Evolutionary conservation across 306 rosid species (phyloP), one percentile per base, ranked within the genome.

Genomic region (Rosa multiflora): DNA sequence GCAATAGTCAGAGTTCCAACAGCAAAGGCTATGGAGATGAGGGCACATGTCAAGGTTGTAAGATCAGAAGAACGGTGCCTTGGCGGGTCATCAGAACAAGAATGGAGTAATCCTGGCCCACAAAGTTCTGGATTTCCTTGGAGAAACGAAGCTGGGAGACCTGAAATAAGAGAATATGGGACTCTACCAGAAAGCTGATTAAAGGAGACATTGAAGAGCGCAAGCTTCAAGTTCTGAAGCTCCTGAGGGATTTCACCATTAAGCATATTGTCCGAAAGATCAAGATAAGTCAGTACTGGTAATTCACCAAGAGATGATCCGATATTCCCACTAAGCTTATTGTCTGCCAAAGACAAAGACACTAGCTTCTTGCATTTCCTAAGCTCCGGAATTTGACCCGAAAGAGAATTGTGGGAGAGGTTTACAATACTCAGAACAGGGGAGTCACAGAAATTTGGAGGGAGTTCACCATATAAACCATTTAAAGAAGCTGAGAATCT

Each of bases 401-500:
- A 95, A 78, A 95, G 94, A 2, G 87, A 89, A 83, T 95, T 95
- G 70, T 88, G 97, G 58, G 99, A 95, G 78, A 95, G 89, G 35
- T 95, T 95, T 23, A 95, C 82, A 67, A 95, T 95, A 71, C 99
- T 95, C 99, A 95, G 93, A 69, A 91, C 91, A n/a, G 98, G 99
- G 0, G 99, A 95, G 71, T 92, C 98, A 80, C 99, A 95, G 75
- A 95, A 92, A 56, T 89, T 93, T 5, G 88, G 86, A 64, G 97
- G 98, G 76, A 95, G 81, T 77, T 90, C 88, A 81, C 98, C 99
- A 79, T 90, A 81, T 74, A 95, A 88, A 72, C 72, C 76, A 63
- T 95, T 95, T 11, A 93, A 86, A 18, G 99, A 93, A 4, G 98
- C 99, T 40, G 99, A 92, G 79, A 95, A 95, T 88, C 98, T 88